Conservation (phyloP, 345 rosid genomes). For the Hypericum androsaemum region DNA sequence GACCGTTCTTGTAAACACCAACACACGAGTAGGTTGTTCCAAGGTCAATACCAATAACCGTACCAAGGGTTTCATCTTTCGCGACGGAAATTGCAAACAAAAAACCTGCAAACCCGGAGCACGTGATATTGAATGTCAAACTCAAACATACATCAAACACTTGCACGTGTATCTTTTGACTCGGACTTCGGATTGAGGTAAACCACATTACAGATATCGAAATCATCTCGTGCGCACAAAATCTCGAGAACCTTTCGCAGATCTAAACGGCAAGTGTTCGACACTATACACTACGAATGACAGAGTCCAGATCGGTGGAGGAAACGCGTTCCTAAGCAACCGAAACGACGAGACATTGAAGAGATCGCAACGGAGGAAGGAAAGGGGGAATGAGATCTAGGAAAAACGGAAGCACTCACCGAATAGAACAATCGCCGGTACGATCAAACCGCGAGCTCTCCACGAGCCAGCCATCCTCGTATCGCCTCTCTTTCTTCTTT, state of each 20-base stretch:
- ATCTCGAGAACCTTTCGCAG: too few species aligned
- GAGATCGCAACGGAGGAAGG: not conserved
- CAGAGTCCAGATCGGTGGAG: too few species aligned
- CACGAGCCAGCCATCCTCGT: slow-evolving; percentile 41
- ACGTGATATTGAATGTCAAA: too few species aligned
- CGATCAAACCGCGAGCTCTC: slow-evolving; percentile 45
- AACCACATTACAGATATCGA: too few species aligned
- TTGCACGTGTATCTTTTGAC: too few species aligned
- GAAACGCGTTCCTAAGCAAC: not conserved
- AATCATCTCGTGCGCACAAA: too few species aligned
- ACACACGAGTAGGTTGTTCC: slow-evolving; percentile 97
- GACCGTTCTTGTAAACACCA: slow-evolving; percentile 94
- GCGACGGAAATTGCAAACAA: slow-evolving; percentile 52
- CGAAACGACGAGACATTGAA: not conserved
- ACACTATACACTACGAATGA: too few species aligned
- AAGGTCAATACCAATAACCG: slow-evolving; percentile 91
- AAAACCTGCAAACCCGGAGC: slow-evolving; percentile 29
- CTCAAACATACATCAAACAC: too few species aligned
- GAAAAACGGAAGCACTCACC: slow-evolving; percentile 30
- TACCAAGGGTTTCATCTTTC: slow-evolving; percentile 70
- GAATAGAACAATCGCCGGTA: slow-evolving; percentile 37
- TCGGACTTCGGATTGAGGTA: too few species aligned
- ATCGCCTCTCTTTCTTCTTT: not conserved
- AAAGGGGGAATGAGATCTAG: slow-evolving; percentile 7
- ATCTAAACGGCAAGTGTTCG: too few species aligned